phyloP scores from a whole-genome alignment of 306 rosid genomes.

The Rubus idaeus region DNA sequence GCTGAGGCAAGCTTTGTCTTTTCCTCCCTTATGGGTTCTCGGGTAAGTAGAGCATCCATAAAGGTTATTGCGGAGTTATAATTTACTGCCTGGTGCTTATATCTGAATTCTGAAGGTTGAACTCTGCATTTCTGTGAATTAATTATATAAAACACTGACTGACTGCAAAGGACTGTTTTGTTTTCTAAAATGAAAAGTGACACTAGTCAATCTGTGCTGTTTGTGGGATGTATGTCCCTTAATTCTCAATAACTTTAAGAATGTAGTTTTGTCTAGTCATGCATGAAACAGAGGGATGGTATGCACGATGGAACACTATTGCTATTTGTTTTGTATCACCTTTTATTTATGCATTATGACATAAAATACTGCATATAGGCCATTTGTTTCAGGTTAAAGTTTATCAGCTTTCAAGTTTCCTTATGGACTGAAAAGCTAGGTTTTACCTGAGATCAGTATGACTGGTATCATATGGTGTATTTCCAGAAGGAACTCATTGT shows the following conservation, averaged over 20 bases:
- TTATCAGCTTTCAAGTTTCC: neutral
- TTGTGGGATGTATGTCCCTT: neutral
- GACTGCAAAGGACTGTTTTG: too few relatives aligned
- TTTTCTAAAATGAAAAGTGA: too few relatives aligned
- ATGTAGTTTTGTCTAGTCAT: neutral
- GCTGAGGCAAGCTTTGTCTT: slow-evolving; percentile 87
- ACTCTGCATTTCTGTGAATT: neutral
- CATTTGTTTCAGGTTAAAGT: neutral
- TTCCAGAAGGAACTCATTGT: neutral
- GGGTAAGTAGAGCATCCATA: slow-evolving; percentile 49
- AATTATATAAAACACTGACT: too few relatives aligned
- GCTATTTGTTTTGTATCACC: too few relatives aligned
- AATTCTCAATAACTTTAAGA: neutral
- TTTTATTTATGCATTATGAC: too few relatives aligned
- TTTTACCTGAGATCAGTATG: neutral
- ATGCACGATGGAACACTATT: neutral
- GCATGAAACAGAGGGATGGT: neutral
- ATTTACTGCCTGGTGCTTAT: neutral
- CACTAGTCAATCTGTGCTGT: too few relatives aligned
- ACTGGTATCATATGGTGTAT: neutral
- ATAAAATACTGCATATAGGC: neutral
- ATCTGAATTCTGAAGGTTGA: neutral
- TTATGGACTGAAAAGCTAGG: neutral
- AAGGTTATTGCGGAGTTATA: neutral
- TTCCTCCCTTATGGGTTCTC: slow-evolving; percentile 92